phyloP scores from a whole-genome alignment of 75 land plant species.

The Selaginella tamariscina region DNA sequence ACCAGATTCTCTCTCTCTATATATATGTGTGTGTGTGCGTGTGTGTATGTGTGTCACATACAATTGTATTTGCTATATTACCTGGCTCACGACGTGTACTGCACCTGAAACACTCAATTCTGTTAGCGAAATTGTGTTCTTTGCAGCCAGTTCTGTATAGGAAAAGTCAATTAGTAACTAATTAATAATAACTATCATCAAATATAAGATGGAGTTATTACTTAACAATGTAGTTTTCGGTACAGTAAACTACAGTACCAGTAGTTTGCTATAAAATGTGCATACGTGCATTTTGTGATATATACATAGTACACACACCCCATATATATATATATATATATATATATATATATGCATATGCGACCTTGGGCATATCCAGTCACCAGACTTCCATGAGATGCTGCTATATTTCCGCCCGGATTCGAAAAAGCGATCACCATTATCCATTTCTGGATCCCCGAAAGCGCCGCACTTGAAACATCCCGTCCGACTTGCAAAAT shows the following conservation, averaged over 20 bases:
- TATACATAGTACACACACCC: neutral
- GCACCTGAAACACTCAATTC: slow-evolving; percentile 88
- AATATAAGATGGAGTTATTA: too few relatives aligned
- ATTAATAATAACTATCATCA: too few relatives aligned
- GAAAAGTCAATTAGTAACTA: neutral
- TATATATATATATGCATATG: neutral
- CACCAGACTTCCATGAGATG: slow-evolving; percentile 85
- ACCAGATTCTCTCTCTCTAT: too few relatives aligned
- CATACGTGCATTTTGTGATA: too few relatives aligned
- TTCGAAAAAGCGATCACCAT: slow-evolving; percentile 20
- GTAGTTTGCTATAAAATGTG: too few relatives aligned
- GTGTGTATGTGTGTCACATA: too few relatives aligned
- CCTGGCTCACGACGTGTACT: slow-evolving; percentile 59
- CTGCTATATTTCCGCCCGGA: slow-evolving; percentile 31
- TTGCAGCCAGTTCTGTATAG: slow-evolving; percentile 66
- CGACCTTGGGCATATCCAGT: slow-evolving; percentile 88
- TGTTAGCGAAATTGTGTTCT: slow-evolving; percentile 88
- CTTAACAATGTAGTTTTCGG: too few relatives aligned
- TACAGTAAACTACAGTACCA: too few relatives aligned
- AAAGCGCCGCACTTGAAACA: slow-evolving; percentile 76
- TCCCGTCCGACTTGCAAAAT: slow-evolving; percentile 84
- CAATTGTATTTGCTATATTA: neutral
- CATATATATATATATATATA: neutral
- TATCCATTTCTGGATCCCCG: slow-evolving; percentile 41
- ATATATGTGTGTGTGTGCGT: too few relatives aligned